Evolutionary conservation across 164 flowering plant species (phyloP), one percentile per base, ranked within the genome.

Genomic region (Platanus orientalis): DNA sequence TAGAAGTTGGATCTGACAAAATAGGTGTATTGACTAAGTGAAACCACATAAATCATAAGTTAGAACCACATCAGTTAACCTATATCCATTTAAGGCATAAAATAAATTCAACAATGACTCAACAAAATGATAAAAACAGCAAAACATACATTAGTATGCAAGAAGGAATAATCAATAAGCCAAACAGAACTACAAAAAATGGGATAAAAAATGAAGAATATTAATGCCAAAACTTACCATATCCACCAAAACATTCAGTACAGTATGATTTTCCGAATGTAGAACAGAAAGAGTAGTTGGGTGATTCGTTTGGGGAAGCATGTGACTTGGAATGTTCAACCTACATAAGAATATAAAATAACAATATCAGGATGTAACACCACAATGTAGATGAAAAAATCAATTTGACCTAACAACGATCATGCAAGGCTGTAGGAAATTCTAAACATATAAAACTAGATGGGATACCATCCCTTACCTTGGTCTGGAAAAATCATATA

Each of bases 171-270:
- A 20, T 3, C 1, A 48, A 19, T 4, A 20, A 48, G 10, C 39
- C 39, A 17, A 72, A 54, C 3, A 47, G 49, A 6, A 47, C 42
- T 3, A 48, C 32, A 36, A 40, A 57, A 49, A 32, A 62, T 2
- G 27, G n/a, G 16, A n/a, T 27, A 57, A 65, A 39, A 26, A 34
- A 48, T 13, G 29, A 23, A 14, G n/a, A 27, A 50, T n/a, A 40
- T 29, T 7, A 17, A 7, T 7, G 24, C 6, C 3, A 52, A 49
- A 66, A 27, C 19, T 64, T 85, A 92, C 97, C 97, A 77, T 49
- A 77, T 95, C 99, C 74, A 95, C 86, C 79, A 95, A 76, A 51
- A 90, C 97, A 77, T 95, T 95, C 29, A 81, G 1, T 17, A 94
- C 87, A 12, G 92, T 87, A 57, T 82, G 74, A 77, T 78, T 84